Conservation (phyloP, 2,329 filamentous ascomycete genomes). For the Aspergillus piperis region DNA sequence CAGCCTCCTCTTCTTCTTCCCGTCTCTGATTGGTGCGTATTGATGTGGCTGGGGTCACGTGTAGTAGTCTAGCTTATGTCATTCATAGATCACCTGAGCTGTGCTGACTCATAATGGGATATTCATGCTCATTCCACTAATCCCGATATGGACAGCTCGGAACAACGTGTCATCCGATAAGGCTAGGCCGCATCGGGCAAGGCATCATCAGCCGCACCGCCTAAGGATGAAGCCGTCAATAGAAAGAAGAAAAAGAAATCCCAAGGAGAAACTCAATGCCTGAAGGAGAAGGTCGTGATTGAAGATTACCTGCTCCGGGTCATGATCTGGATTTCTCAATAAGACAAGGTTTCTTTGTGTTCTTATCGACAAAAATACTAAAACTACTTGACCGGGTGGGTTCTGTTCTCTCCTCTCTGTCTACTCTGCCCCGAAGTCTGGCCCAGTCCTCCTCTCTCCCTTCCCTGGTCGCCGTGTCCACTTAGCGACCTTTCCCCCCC, state of each 20-base stretch:
- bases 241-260: not conserved
- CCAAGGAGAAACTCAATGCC: not conserved
- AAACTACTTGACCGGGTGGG: not conserved
- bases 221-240: not conserved
- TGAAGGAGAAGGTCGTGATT: not conserved
- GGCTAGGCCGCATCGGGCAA: constrained; percentile 27
- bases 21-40: constrained; percentile 14
- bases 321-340: not conserved
- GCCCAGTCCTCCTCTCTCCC: constrained; percentile 2
- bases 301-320: not conserved
- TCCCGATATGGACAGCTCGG: constrained; percentile 18
- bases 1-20: constrained; percentile 15
- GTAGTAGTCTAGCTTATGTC: constrained; percentile 11
- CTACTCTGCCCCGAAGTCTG: not conserved
- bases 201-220: constrained; percentile 28
- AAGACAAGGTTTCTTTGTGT: not conserved
- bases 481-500: constrained; percentile 3
- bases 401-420: not conserved
- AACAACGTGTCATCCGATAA: constrained; percentile 16
- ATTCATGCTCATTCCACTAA: constrained; percentile 6
- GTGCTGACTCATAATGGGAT: too few species aligned
- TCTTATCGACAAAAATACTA: too few species aligned
- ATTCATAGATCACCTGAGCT: not conserved
- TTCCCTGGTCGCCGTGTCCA: constrained; percentile 10
- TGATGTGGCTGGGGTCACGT: constrained; percentile 35